Evolutionary conservation across 495 filamentous ascomycete species (phyloP).

Genomic region (Xylaria intraflava): DNA sequence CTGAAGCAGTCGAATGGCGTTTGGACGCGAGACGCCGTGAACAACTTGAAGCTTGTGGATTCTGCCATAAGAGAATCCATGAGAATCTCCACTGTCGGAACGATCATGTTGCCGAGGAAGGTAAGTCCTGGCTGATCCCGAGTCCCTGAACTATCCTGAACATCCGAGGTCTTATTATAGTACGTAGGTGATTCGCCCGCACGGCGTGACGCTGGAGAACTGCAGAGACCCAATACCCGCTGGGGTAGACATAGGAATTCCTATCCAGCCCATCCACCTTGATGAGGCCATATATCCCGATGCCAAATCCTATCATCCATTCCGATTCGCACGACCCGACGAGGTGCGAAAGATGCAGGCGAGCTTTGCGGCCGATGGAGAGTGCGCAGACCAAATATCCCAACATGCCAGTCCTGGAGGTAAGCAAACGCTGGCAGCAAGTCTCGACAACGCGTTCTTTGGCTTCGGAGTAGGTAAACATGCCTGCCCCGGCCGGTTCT

Average conservation of each 20-base stretch:
- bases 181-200: conserved; percentile 1
- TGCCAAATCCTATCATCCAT: conserved; percentile 10
- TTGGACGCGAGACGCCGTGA: conserved; percentile 7
- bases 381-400: too few species aligned
- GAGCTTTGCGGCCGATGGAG: too few species aligned
- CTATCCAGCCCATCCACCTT: conserved; percentile 7
- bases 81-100: conserved; percentile 4
- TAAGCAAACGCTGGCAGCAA: too few species aligned
- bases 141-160: neutral
- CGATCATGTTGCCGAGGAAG: conserved; percentile 3
- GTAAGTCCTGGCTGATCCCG: neutral
- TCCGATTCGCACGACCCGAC: conserved; percentile 7
- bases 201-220: neutral
- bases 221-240: conserved; percentile 7
- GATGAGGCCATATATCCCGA: conserved; percentile 15
- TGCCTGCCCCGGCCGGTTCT: too few species aligned
- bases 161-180: neutral
- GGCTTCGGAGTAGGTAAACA: too few species aligned
- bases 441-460: too few species aligned
- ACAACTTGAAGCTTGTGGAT: conserved; percentile 6
- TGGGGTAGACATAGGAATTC: conserved; percentile 9
- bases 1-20: conserved; percentile 1
- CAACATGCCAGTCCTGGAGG: too few species aligned
- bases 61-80: conserved; percentile 13
- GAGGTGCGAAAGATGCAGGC: too few species aligned